Base-by-base conservation (phyloP, 2,329 filamentous ascomycete genomes). In the Hymenoscyphus occultus region DNA sequence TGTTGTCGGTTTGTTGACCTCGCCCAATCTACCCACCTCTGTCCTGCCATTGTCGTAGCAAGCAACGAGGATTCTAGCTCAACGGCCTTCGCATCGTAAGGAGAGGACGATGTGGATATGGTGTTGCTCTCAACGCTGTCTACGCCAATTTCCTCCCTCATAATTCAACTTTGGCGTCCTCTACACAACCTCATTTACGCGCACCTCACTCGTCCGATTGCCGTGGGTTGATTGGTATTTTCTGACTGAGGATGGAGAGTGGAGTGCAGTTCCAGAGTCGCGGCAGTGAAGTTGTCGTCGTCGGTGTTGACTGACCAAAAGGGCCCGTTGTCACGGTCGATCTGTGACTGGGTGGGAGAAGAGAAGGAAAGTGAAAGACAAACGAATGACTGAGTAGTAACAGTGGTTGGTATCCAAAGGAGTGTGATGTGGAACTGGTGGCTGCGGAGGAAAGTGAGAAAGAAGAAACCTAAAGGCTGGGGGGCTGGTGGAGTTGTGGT, bases 101-200 rank as follows among this genome's bases (percentile, higher is more conserved):
- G 22, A 56, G 65, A 31, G 10, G 64, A 51, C 58, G 65, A 65
- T 31, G 62, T 51, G 48, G 62, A 61, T 14, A 66, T 67, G 58
- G 56, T 68, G 60, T 45, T 64, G 22, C 48, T 54, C 51, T 70
- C 61, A 68, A 67, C 54, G 62, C 57, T 61, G 13, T 39, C 40
- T 48, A 68, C 64, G 61, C 40, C 22, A 22, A 39, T 63, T 22
- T 69, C 71, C 71, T 70, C 68, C 68, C 67, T 69, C 72, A 74
- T 74, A 45, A 66, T 74, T 71, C 65, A 65, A 59, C 67, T 65
- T 67, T 62, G 3, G 42, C 54, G 60, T 57, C 62, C 48, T 51
- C 59, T 16, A 19, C 16, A n/a, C 63, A 64, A 67, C 51, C 59
- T 67, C 69, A 70, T 71, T 64, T 56, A 71, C 64, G 68, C 72